Percentiles rank a stretch among this genome's conserved stretches.
Conservation (phyloP, 116 monocot genomes). For the Papilionanthe hybrid region DNA sequence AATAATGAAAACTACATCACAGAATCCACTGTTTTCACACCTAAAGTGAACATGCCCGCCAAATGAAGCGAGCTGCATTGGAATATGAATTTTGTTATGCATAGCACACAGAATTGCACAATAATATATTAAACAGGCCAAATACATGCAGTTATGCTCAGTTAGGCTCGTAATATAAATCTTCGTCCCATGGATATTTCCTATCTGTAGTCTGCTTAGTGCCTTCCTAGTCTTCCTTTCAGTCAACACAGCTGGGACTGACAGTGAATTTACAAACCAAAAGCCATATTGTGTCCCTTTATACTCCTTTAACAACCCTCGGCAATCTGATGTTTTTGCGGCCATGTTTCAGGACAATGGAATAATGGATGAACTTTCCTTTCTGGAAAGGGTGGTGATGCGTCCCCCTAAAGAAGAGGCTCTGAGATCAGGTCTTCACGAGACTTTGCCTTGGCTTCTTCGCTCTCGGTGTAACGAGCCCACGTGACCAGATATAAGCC, state of each 20-base stretch:
- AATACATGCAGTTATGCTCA: too few species aligned
- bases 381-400: not conserved
- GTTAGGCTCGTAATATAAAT: too few species aligned
- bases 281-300: not conserved
- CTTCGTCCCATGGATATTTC: too few species aligned
- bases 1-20: too few species aligned
- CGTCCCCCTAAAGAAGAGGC: constrained; percentile 28
- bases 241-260: not conserved
- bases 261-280: not conserved
- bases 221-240: too few species aligned
- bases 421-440: constrained; percentile 11
- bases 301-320: not conserved
- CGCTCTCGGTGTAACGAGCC: constrained; percentile 29
- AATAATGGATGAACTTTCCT: not conserved
- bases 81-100: too few species aligned
- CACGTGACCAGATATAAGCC: constrained; percentile 52
- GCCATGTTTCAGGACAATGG: not conserved
- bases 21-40: too few species aligned
- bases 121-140: too few species aligned
- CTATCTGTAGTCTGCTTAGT: too few species aligned
- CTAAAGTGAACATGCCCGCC: too few species aligned
- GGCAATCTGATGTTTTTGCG: not conserved
- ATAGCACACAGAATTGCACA: too few species aligned
- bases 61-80: too few species aligned
- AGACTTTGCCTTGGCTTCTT: not conserved